A percentile compares a stretch with the other conserved stretches of the same genome.
These are phyloP conservation scores for Ilyonectria mors-panacis DNA, from an alignment of 2,329 filamentous ascomycete genomes.

Conservation along the genomic window DNA sequence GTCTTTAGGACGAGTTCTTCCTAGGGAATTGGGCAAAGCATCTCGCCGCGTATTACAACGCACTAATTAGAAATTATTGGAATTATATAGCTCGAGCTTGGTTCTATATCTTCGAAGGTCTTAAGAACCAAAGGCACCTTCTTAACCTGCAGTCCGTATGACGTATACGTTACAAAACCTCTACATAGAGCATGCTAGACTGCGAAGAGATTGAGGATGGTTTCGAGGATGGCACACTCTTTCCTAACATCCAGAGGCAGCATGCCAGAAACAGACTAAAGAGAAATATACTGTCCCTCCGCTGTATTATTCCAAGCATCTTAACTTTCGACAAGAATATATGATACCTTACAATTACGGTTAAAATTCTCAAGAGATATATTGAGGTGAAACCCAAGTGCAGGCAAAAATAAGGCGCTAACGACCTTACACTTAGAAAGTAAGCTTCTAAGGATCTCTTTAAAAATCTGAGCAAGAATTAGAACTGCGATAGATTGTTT, in stretches of 20 bases:
- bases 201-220: background rate
- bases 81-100: conserved; percentile 3
- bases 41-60: conserved; percentile 17
- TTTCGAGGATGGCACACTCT: conserved; percentile 10
- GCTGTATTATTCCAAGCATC: conserved; percentile 11
- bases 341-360: conserved; percentile 16
- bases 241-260: conserved; percentile 12
- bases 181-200: conserved; percentile 13
- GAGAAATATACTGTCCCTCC: conserved; percentile 15
- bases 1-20: conserved; percentile 16
- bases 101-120: background rate
- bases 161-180: conserved; percentile 9
- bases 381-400: conserved; percentile 19
- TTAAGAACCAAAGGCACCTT: conserved; percentile 5
- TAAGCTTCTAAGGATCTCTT: background rate
- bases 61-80: conserved; percentile 1
- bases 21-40: conserved; percentile 27
- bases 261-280: background rate
- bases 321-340: conserved; percentile 26
- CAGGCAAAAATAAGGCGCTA: background rate
- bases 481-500: background rate
- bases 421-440: background rate
- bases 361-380: conserved; percentile 15
- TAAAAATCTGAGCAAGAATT: conserved; percentile 18
- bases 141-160: background rate